Evolutionary conservation across 805 yeast genomes (phyloP).

Genomic region (Candida nitratophila): DNA sequence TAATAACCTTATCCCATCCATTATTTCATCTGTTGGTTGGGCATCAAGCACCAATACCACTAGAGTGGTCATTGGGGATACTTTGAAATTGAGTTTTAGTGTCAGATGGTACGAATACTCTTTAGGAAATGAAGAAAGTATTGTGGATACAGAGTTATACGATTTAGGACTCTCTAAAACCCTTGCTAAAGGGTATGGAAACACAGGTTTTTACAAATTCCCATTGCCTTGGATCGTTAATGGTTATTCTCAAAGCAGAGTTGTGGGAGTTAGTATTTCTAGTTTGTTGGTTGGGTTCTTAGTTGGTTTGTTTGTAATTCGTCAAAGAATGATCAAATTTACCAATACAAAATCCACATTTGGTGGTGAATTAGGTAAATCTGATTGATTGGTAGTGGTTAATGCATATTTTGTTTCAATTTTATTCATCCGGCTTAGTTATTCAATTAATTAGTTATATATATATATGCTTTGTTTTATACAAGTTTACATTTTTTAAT

Average conservation of each 20-base stretch:
- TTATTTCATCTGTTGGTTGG: slow-evolving; percentile 52
- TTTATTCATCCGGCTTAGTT: no score
- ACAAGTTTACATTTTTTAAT: slow-evolving; percentile 12
- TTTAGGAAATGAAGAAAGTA: background rate
- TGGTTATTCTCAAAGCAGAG: background rate
- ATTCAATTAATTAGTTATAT: background rate
- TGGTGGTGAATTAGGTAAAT: slow-evolving; percentile 4
- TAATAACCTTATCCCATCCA: slow-evolving; percentile 2
- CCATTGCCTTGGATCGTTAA: slow-evolving; percentile 2
- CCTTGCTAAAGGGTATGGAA: background rate
- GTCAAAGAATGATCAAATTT: background rate
- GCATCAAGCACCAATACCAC: slow-evolving; percentile 56
- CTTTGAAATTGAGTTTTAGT: slow-evolving; percentile 48
- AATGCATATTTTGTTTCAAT: background rate
- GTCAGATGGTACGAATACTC: slow-evolving; percentile 41
- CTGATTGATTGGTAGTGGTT: background rate
- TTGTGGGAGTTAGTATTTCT: background rate
- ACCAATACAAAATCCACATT: background rate
- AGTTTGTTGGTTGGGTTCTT: background rate
- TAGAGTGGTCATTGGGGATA: slow-evolving; percentile 60
- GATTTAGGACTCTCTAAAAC: background rate
- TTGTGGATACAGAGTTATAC: slow-evolving; percentile 1
- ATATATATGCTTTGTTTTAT: background rate
- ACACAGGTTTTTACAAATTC: slow-evolving; percentile 6
- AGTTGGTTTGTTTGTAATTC: background rate